Conservation (phyloP, 2,329 filamentous ascomycete species). For the Ceratocystis smalleyi region DNA sequence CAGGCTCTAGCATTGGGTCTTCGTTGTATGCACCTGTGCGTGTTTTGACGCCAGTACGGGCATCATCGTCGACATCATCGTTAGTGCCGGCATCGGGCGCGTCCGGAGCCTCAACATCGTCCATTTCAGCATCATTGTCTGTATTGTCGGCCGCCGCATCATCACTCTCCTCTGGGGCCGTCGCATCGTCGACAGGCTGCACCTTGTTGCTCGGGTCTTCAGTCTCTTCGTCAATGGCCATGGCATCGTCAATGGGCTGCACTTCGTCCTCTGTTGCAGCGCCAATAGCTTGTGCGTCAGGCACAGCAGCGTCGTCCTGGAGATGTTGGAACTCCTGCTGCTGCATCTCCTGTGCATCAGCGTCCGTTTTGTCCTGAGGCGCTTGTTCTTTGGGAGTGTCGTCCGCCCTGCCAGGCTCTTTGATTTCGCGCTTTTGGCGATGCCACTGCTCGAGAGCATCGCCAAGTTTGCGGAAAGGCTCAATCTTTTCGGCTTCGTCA, state of each 20-base stretch:
- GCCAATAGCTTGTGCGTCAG: slow-evolving; percentile 85
- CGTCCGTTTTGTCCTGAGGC: slow-evolving; percentile 29
- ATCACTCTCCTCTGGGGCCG: slow-evolving; percentile 32
- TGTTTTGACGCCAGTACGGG: slow-evolving; percentile 44
- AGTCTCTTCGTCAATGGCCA: slow-evolving; percentile 63
- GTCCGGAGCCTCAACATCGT: neutral
- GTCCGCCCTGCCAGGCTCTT: slow-evolving; percentile 27
- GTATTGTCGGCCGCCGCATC: slow-evolving; percentile 22
- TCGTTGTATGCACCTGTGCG: slow-evolving; percentile 42
- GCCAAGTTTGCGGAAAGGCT: slow-evolving; percentile 87
- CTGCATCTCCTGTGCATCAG: slow-evolving; percentile 42
- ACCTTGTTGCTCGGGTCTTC: slow-evolving; percentile 33
- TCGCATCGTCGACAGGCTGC: slow-evolving; percentile 38
- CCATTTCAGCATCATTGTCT: slow-evolving; percentile 26
- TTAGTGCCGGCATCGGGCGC: neutral
- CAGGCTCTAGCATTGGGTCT: slow-evolving; percentile 27
- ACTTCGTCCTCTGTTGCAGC: slow-evolving; percentile 77
- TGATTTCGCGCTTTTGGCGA: slow-evolving; percentile 70
- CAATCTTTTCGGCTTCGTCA: slow-evolving; percentile 32
- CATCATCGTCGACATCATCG: slow-evolving; percentile 30
- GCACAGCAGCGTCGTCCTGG: slow-evolving; percentile 61
- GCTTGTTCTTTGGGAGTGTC: slow-evolving; percentile 35
- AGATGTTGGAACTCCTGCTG: slow-evolving; percentile 87
- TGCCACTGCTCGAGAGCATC: slow-evolving; percentile 91
- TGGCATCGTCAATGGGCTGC: slow-evolving; percentile 69